Conservation (phyloP, 2,329 filamentous ascomycete genomes). For the Nigrograna mackinnonii region DNA sequence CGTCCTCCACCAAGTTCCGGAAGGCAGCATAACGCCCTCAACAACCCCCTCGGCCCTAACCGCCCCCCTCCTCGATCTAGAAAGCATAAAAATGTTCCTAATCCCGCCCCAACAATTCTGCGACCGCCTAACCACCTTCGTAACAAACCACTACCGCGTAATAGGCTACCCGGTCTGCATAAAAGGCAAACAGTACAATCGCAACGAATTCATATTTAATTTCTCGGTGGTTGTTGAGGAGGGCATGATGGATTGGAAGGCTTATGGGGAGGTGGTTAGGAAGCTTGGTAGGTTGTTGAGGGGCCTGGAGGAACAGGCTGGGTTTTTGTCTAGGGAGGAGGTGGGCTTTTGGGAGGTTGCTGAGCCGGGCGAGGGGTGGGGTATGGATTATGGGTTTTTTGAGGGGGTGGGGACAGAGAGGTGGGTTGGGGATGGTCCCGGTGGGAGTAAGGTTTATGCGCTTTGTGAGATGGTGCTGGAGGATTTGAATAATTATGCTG, state of each 20-base stretch:
- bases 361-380: conserved; percentile 3
- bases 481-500: conserved; percentile 94
- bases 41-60: conserved; percentile 48
- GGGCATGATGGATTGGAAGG: conserved; percentile 67
- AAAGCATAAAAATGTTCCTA: conserved; percentile 85
- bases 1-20: conserved; percentile 67
- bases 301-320: conserved; percentile 88
- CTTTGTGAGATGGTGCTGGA: conserved; percentile 87
- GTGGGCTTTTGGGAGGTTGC: conserved; percentile 36
- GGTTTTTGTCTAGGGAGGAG: conserved; percentile 72
- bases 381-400: background rate
- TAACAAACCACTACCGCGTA: conserved; percentile 75
- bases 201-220: conserved; percentile 99
- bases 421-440: conserved; percentile 25
- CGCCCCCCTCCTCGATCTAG: conserved; percentile 78
- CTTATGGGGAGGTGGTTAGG: conserved; percentile 82
- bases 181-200: conserved; percentile 73
- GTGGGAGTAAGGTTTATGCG: conserved; percentile 61
- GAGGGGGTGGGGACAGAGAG: conserved; percentile 22
- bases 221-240: conserved; percentile 83
- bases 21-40: conserved; percentile 57
- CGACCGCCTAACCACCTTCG: conserved; percentile 83
- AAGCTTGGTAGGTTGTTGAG: conserved; percentile 85
- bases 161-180: conserved; percentile 91
- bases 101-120: conserved; percentile 95